Percentiles rank a stretch among this genome's conserved stretches.
These are phyloP conservation scores for Austroboletus niveus DNA, from an alignment of 1,284 basidiomycete species.

Conservation along the genomic window DNA sequence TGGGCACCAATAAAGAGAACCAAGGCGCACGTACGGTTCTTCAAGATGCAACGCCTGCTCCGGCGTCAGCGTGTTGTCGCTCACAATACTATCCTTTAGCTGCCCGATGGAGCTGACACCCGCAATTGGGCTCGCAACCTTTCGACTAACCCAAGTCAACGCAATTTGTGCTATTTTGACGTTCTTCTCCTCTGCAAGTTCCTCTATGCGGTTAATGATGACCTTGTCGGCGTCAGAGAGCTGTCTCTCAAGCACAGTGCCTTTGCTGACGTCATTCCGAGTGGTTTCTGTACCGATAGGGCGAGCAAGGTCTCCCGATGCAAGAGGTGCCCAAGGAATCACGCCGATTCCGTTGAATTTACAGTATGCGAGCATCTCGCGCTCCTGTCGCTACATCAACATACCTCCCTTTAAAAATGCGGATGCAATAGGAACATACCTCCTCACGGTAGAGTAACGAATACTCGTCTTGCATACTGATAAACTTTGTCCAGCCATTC, in stretches of 20 bases:
- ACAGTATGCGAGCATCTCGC: constrained; percentile 48
- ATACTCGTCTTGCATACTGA: constrained; percentile 42
- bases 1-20: background rate
- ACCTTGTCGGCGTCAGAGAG: constrained; percentile 30
- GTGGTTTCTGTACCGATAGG: constrained; percentile 32
- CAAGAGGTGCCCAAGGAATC: constrained; percentile 42
- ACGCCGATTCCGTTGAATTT: constrained; percentile 46
- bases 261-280: constrained; percentile 22
- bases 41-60: constrained; percentile 33
- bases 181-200: constrained; percentile 37
- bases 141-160: constrained; percentile 38
- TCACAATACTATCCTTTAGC: constrained; percentile 23
- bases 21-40: constrained; percentile 22
- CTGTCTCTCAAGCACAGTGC: constrained; percentile 29
- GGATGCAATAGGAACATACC: constrained; percentile 8
- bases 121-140: constrained; percentile 42
- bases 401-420: too few relatives aligned
- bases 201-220: constrained; percentile 43
- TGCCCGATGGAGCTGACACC: constrained; percentile 25
- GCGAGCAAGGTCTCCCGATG: constrained; percentile 39
- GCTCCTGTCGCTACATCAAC: constrained; percentile 34
- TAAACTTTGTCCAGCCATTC: constrained; percentile 39
- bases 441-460: constrained; percentile 44
- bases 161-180: constrained; percentile 44
- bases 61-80: constrained; percentile 17